phyloP scores from a whole-genome alignment of 2,329 filamentous ascomycete species.

The Cladophialophora psammophila region DNA sequence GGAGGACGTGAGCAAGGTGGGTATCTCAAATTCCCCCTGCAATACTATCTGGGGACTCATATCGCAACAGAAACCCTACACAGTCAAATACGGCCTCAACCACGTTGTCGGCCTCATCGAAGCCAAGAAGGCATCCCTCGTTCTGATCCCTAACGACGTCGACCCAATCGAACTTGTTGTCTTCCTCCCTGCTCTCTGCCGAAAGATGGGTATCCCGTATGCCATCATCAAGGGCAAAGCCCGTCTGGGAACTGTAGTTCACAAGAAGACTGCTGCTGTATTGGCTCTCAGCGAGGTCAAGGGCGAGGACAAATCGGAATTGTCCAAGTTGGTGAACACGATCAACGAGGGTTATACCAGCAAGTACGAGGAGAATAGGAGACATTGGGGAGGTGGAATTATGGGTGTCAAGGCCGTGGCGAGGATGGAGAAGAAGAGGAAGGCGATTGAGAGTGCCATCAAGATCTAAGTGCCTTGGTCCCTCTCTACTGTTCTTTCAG shows the following conservation, averaged over 20 bases:
- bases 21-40: slow-evolving; percentile 1
- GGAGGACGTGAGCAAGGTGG: slow-evolving; percentile 93
- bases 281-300: slow-evolving; percentile 96
- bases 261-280: slow-evolving; percentile 99
- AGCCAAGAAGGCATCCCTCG: slow-evolving; percentile 99
- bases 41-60: background rate
- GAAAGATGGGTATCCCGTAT: slow-evolving; percentile 99
- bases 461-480: slow-evolving; percentile 79
- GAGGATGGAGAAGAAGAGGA: slow-evolving; percentile 83
- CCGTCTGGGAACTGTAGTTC: slow-evolving; percentile 95
- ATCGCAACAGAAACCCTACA: slow-evolving; percentile 77
- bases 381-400: slow-evolving; percentile 99
- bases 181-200: slow-evolving; percentile 98
- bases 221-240: slow-evolving; percentile 99
- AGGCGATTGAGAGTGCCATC: slow-evolving; percentile 91
- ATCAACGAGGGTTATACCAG: slow-evolving; percentile 98
- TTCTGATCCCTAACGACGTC: slow-evolving; percentile 99
- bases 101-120: slow-evolving; percentile 96
- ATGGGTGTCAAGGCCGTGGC: slow-evolving; percentile 94
- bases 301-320: slow-evolving; percentile 97
- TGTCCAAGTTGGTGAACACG: slow-evolving; percentile 93
- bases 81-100: slow-evolving; percentile 99
- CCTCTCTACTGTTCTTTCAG: background rate
- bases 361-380: slow-evolving; percentile 89
- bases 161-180: slow-evolving; percentile 99